These are phyloP conservation scores for Cicer yamashitae DNA, from an alignment of 306 rosid species.

Conservation along the genomic window DNA sequence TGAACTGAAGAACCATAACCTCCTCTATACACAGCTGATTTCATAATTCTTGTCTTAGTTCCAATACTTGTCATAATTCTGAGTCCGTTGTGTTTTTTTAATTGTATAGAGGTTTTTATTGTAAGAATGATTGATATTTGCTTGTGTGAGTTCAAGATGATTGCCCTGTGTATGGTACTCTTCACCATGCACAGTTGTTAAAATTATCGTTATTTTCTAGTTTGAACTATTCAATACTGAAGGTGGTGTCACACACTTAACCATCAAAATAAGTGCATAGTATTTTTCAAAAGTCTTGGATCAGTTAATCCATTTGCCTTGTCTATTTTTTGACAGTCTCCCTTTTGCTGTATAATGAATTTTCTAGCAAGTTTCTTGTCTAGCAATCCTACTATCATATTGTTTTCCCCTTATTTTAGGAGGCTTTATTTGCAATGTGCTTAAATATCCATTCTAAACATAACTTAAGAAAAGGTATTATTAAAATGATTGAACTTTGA, in stretches of 20 bases:
- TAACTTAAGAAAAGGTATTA: too few relatives aligned
- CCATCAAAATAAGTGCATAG: background rate
- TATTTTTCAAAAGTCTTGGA: background rate
- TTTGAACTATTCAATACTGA: too few relatives aligned
- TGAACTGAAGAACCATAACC: too few relatives aligned
- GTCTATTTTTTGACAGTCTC: background rate
- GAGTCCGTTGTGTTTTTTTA: background rate
- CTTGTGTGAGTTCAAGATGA: background rate
- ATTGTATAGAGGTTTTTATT: background rate
- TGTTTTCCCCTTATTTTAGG: background rate
- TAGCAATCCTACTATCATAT: background rate
- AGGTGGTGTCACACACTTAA: background rate
- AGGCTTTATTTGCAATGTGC: background rate
- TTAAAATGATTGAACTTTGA: too few relatives aligned
- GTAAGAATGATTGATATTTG: constrained; percentile 1
- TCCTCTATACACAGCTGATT: too few relatives aligned
- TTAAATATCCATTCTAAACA: background rate
- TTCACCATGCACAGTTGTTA: background rate
- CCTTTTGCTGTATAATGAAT: background rate
- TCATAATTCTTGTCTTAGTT: background rate
- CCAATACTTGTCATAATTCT: background rate
- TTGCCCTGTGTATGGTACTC: background rate
- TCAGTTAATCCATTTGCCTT: background rate
- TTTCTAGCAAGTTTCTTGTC: background rate
- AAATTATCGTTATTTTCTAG: background rate